Conservation (phyloP, 305 asterid species). For the Salvia sclarea region DNA sequence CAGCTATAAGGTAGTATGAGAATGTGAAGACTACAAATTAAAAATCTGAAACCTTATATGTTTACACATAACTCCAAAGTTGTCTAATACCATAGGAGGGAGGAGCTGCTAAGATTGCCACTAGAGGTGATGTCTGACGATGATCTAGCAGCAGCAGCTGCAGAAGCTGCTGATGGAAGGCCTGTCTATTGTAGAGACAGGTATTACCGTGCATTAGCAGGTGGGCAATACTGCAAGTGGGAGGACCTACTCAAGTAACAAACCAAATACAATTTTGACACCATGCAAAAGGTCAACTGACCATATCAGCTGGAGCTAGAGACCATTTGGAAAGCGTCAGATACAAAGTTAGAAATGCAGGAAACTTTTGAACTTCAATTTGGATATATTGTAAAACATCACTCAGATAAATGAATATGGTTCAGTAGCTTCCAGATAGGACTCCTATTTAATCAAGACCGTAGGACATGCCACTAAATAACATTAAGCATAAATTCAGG, state of each 20-base stretch:
- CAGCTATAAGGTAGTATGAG: conserved; percentile 52
- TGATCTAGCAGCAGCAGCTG: conserved; percentile 86
- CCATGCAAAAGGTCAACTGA: conserved; percentile 27
- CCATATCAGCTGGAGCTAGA: conserved; percentile 19
- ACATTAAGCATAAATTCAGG: conserved; percentile 21
- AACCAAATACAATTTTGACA: conserved; percentile 28
- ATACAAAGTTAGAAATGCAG: conserved; percentile 19
- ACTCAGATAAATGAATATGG: conserved; percentile 13
- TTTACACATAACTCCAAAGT: conserved; percentile 9
- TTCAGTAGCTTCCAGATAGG: conserved; percentile 10
- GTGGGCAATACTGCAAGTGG: conserved; percentile 70
- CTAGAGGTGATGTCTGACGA: conserved; percentile 64
- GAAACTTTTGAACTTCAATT: conserved; percentile 6
- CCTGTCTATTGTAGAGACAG: conserved; percentile 73
- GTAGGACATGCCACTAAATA: background rate
- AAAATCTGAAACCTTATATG: background rate
- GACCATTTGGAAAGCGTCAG: conserved; percentile 14
- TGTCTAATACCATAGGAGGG: conserved; percentile 50
- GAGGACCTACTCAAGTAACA: conserved; percentile 56
- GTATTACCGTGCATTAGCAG: conserved; percentile 71
- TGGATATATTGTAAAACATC: conserved; percentile 8
- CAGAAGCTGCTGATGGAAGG: conserved; percentile 91
- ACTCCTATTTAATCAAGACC: conserved; percentile 3
- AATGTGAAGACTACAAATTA: conserved; percentile 12
- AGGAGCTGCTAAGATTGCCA: conserved; percentile 76